phyloP scores from a whole-genome alignment of 805 yeast species.

The Hemisphaericaspora nanyangensis region DNA sequence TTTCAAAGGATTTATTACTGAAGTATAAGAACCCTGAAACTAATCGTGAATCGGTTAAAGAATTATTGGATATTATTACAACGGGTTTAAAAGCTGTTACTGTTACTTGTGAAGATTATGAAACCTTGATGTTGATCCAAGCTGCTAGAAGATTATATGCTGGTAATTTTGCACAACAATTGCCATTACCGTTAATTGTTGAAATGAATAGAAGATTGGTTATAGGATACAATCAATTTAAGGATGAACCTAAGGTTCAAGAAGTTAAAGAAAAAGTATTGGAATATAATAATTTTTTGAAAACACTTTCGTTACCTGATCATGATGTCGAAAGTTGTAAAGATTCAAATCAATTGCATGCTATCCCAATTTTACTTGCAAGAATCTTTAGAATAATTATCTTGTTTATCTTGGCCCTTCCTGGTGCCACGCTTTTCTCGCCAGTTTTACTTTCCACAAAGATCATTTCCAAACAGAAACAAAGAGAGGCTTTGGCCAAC shows the following conservation, averaged over 20 bases:
- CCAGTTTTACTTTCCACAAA: constrained; percentile 85
- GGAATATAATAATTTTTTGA: constrained; percentile 60
- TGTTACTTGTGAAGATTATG: constrained; percentile 84
- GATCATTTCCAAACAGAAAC: constrained; percentile 67
- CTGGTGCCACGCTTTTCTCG: constrained; percentile 83
- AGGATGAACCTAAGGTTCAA: constrained; percentile 65
- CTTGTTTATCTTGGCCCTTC: constrained; percentile 65
- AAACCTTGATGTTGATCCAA: constrained; percentile 83
- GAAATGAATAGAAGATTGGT: constrained; percentile 89
- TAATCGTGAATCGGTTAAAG: constrained; percentile 69
- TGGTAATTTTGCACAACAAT: constrained; percentile 61
- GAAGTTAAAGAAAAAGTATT: constrained; percentile 60
- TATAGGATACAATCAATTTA: constrained; percentile 71
- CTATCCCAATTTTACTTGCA: constrained; percentile 49
- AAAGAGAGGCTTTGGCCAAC: constrained; percentile 72
- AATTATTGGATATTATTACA: constrained; percentile 65
- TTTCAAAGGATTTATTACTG: constrained; percentile 51
- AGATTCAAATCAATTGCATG: constrained; percentile 47
- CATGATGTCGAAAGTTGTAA: constrained; percentile 56
- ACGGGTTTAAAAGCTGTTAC: constrained; percentile 80
- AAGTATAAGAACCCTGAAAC: constrained; percentile 64
- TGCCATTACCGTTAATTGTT: constrained; percentile 79
- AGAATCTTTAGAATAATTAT: constrained; percentile 56
- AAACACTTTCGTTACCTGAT: constrained; percentile 50
- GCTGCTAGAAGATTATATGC: constrained; percentile 89